Conservation (phyloP, 176 grass and related monocot species). For the Puya raimondii region DNA sequence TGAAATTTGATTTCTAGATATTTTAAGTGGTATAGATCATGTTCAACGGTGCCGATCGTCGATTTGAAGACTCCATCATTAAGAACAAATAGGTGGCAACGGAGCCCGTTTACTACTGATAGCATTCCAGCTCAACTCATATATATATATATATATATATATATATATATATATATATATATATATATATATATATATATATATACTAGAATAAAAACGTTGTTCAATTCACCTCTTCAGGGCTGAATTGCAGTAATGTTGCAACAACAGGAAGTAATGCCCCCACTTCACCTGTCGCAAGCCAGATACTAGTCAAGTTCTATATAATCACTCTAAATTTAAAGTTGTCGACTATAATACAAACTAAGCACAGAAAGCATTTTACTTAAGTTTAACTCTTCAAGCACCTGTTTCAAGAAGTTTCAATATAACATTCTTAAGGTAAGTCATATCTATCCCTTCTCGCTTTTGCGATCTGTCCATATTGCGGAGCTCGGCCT, state of each 20-base stretch:
- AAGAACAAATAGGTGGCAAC: too few species aligned
- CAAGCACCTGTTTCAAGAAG: slow-evolving; percentile 91
- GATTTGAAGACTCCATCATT: too few species aligned
- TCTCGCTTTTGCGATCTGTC: slow-evolving; percentile 96
- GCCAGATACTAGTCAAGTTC: slow-evolving; percentile 10
- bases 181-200: background rate
- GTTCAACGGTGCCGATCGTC: too few species aligned
- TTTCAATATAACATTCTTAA: slow-evolving; percentile 94
- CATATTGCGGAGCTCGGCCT: slow-evolving; percentile 82
- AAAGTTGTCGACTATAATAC: slow-evolving; percentile 4
- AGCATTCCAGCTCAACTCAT: too few species aligned
- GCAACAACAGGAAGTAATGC: slow-evolving; percentile 83
- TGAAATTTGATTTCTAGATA: too few species aligned
- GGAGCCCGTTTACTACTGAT: too few species aligned
- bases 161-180: background rate
- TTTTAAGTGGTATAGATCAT: too few species aligned
- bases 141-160: background rate
- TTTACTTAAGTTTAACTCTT: background rate
- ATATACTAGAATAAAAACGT: background rate
- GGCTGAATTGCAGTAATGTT: slow-evolving; percentile 90
- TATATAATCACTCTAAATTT: background rate
- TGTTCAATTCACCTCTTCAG: slow-evolving; percentile 59
- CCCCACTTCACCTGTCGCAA: slow-evolving; percentile 76
- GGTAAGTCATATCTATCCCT: slow-evolving; percentile 97
- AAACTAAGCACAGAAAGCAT: slow-evolving; percentile 10